Evolutionary conservation across 1,284 basidiomycete species (phyloP).

Genomic region (Filobasidium uniguttulatum): DNA sequence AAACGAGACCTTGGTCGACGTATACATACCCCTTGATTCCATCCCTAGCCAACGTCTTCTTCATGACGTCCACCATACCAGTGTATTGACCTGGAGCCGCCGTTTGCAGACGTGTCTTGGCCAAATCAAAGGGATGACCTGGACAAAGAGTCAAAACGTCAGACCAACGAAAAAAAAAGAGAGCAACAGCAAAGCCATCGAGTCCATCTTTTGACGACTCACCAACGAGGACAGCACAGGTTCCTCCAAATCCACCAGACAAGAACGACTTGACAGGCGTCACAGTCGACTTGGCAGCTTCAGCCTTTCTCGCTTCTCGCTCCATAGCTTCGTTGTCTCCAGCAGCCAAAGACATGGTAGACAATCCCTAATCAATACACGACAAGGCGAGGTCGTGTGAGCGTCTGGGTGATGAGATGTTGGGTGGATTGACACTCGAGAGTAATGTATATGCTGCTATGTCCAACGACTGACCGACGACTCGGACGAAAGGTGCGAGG

Average conservation of each 20-base stretch:
- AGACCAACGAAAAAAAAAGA: neutral
- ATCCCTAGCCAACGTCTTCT: constrained; percentile 76
- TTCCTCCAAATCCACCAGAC: constrained; percentile 82
- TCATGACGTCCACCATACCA: constrained; percentile 85
- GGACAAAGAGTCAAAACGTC: constrained; percentile 1
- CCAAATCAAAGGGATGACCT: constrained; percentile 97
- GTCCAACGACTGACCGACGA: no score
- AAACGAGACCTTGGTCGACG: neutral
- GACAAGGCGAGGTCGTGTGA: no score
- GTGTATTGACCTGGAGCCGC: constrained; percentile 79
- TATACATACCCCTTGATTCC: constrained; percentile 73
- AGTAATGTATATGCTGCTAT: no score
- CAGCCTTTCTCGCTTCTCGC: no score
- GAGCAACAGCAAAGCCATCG: constrained; percentile 7
- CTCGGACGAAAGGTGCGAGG: no score
- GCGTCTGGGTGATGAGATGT: no score
- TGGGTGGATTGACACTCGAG: no score
- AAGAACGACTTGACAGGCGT: constrained; percentile 61
- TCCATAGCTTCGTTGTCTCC: neutral
- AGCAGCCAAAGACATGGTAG: neutral
- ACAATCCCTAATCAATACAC: no score
- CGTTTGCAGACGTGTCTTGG: constrained; percentile 91
- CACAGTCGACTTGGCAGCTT: constrained; percentile 4
- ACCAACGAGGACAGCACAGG: constrained; percentile 77
- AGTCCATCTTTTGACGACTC: no score